A percentile compares a stretch with the other conserved stretches of the same genome.
These are phyloP conservation scores for Alnus rubra DNA, from an alignment of 306 rosid genomes.

Conservation along the genomic window DNA sequence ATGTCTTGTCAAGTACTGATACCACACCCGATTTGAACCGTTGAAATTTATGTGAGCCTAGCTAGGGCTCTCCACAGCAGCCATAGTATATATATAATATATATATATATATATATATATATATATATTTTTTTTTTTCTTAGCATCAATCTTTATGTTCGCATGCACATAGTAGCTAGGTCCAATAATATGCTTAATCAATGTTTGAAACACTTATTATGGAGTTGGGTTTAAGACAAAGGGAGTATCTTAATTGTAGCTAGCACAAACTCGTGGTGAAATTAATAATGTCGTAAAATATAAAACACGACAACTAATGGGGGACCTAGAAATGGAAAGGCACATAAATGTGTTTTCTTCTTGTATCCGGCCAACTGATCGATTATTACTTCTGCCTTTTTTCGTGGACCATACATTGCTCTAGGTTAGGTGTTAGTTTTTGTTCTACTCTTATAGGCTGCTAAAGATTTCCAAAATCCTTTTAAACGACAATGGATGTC, in stretches of 20 bases:
- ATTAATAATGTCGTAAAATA: constrained; percentile 13
- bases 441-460: constrained; percentile 29
- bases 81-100: too few species aligned
- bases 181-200: too few species aligned
- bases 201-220: too few species aligned
- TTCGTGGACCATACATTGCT: constrained; percentile 23
- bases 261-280: constrained; percentile 20
- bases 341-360: constrained; percentile 25
- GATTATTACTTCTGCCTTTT: constrained; percentile 13
- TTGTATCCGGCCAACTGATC: constrained; percentile 6
- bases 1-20: too few species aligned
- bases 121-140: too few species aligned
- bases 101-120: too few species aligned
- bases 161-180: too few species aligned
- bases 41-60: too few species aligned
- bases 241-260: constrained; percentile 17
- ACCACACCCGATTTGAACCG: too few species aligned
- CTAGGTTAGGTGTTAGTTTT: constrained; percentile 31
- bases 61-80: too few species aligned
- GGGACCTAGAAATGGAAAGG: constrained; percentile 34
- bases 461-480: constrained; percentile 35
- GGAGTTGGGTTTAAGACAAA: too few species aligned
- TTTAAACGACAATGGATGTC: constrained; percentile 23
- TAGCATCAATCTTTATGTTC: too few species aligned
- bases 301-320: constrained; percentile 22